Percentiles rank a stretch among this genome's conserved stretches.
These are phyloP conservation scores for Ogataea thermomethanolica DNA, from an alignment of 805 yeast species.

Conservation along the genomic window DNA sequence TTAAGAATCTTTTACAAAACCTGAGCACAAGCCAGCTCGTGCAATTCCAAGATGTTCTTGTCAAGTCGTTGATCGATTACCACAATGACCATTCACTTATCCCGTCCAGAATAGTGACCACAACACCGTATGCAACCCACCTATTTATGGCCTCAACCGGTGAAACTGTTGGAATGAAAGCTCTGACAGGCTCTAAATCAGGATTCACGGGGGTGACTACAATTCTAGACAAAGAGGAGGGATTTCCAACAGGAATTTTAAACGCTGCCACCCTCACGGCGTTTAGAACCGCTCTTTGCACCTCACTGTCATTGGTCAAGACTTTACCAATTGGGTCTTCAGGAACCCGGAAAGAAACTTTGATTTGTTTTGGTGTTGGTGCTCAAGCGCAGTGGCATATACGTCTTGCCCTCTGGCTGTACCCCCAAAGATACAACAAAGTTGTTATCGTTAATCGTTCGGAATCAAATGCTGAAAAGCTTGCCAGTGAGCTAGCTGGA, in stretches of 20 bases:
- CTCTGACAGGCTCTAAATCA: conserved; percentile 51
- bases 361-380: conserved; percentile 56
- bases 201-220: conserved; percentile 60
- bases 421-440: conserved; percentile 33
- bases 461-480: conserved; percentile 35
- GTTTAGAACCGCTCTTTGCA: conserved; percentile 61
- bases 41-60: conserved; percentile 36
- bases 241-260: conserved; percentile 48
- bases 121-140: conserved; percentile 42
- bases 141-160: conserved; percentile 67
- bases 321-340: conserved; percentile 26
- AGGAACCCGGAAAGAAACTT: conserved; percentile 25
- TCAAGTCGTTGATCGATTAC: conserved; percentile 40
- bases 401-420: conserved; percentile 40
- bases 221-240: conserved; percentile 48
- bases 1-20: conserved; percentile 27
- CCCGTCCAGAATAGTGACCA: conserved; percentile 52
- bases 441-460: conserved; percentile 48
- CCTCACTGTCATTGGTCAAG: conserved; percentile 44
- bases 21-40: conserved; percentile 29
- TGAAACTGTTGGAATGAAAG: conserved; percentile 54
- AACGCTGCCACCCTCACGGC: conserved; percentile 62
- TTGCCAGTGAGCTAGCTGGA: conserved; percentile 28
- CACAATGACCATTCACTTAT: conserved; percentile 41
- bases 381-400: conserved; percentile 65